phyloP scores from a whole-genome alignment of 768 basidiomycete species.

The Rhodotorula graminis region DNA sequence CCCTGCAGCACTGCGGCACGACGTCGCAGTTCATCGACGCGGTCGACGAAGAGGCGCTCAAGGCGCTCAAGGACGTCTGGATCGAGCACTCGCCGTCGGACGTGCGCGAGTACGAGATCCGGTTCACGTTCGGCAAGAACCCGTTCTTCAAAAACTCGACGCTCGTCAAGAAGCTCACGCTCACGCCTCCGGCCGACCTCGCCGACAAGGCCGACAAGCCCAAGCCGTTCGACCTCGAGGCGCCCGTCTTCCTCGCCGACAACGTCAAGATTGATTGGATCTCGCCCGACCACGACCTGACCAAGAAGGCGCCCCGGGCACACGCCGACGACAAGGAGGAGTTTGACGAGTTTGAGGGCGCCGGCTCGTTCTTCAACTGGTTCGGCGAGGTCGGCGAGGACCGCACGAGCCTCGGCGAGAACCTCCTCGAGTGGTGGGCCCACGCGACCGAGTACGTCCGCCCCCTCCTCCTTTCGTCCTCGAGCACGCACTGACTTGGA shows the following conservation, averaged over 20 bases:
- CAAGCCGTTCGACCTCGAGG: conserved; percentile 25
- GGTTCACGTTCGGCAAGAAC: conserved; percentile 36
- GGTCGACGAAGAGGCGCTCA: conserved; percentile 31
- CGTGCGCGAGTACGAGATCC: conserved; percentile 25
- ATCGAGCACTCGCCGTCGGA: conserved; percentile 28
- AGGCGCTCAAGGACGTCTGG: conserved; percentile 30
- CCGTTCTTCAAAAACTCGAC: conserved; percentile 30
- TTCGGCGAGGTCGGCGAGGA: conserved; percentile 26
- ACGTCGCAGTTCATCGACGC: conserved; percentile 18
- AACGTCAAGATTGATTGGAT: conserved; percentile 20
- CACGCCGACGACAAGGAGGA: conserved; percentile 21
- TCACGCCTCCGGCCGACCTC: conserved; percentile 18
- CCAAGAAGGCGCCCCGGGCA: conserved; percentile 30
- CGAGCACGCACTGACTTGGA: neutral
- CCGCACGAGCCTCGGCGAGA: conserved; percentile 15
- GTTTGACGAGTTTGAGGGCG: conserved; percentile 25
- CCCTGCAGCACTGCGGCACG: conserved; percentile 16
- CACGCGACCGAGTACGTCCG: conserved; percentile 32
- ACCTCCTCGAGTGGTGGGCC: conserved; percentile 28
- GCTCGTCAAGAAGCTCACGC: conserved; percentile 22
- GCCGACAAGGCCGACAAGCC: neutral
- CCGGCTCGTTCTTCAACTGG: conserved; percentile 35
- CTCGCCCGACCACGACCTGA: conserved; percentile 34
- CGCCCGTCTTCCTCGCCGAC: conserved; percentile 7
- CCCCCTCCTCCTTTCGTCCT: neutral